Base-by-base conservation (phyloP, 257 asterid species). In the Datura wrightii region DNA sequence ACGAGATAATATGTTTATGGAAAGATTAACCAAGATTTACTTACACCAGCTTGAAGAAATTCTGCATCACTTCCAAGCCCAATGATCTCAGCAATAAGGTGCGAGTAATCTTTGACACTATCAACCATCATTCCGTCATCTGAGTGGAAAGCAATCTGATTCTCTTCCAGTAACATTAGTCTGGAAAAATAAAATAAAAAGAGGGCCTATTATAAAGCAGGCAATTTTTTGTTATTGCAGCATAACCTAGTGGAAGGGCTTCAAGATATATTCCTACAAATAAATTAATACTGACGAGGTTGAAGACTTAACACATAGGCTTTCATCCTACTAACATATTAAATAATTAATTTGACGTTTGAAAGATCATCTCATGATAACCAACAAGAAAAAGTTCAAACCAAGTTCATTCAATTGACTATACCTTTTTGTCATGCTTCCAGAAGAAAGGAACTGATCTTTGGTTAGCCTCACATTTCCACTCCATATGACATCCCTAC, bases 401-500 rank as follows among this genome's bases (percentile, higher is more conserved):
- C 42, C 79, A 70, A 18, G 58, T 72, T 74, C 62, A 83, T 50
- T 85, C 59, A 80, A 70, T 78, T 8, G 52, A 88, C 72, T 87
- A 14, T 87, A 95, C 99, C 98, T 90, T 91, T 97, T 97, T n/a
- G 98, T 94, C 98, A 93, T 95, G 92, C 97, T 95, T 79, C 99
- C 97, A 2, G 99, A 95, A 79, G 98, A 93, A 90, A 97, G 98
- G 88, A 97, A 97, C 85, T 97, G 99, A 87, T 95, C 98, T 90
- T 95, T 95, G 86, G 97, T 90, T 85, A 96, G 89, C 91, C 92
- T 96, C 88, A 96, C 97, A 88, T 93, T 94, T 84, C 93, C 97
- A 71, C 98, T 93, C 98, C 97, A 94, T 84, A 94, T 91, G 84
- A 94, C 90, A 90, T 95, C 99, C 88, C 94, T 93, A 84, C 99